Conservation (phyloP, 2,329 filamentous ascomycete genomes). For the Karstenula rhodostoma region DNA sequence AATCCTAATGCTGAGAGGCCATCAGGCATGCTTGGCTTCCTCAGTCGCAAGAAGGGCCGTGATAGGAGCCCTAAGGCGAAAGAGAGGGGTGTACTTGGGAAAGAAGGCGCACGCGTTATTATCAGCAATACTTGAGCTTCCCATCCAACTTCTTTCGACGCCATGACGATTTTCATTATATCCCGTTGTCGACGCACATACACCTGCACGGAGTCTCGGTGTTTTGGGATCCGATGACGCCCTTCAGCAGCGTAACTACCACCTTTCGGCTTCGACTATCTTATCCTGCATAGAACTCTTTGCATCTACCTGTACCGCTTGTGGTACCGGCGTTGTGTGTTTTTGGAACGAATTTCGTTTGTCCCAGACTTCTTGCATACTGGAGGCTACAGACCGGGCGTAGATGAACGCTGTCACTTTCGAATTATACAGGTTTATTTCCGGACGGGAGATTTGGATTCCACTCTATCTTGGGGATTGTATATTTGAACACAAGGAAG, state of each 20-base stretch:
- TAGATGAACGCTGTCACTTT: neutral
- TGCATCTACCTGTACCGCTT: conserved; percentile 16
- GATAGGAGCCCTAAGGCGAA: conserved; percentile 93
- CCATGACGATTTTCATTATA: conserved; percentile 41
- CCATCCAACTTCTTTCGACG: conserved; percentile 17
- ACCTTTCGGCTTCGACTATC: conserved; percentile 9
- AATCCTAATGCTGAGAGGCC: conserved; percentile 55
- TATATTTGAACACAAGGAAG: conserved; percentile 3
- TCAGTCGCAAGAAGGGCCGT: conserved; percentile 87
- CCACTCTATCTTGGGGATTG: conserved; percentile 5
- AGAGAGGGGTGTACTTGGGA: conserved; percentile 90
- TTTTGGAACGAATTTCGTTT: conserved; percentile 11
- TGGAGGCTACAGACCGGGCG: conserved; percentile 3
- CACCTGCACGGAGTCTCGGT: conserved; percentile 40
- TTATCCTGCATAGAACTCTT: conserved; percentile 22
- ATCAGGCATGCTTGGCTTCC: conserved; percentile 89
- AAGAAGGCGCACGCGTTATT: conserved; percentile 81
- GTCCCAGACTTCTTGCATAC: conserved; percentile 7
- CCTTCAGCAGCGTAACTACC: conserved; percentile 20
- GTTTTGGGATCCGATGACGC: conserved; percentile 31
- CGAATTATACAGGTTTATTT: neutral
- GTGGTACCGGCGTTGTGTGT: conserved; percentile 18
- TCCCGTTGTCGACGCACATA: conserved; percentile 29
- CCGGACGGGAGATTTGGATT: neutral
- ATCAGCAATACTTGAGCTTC: conserved; percentile 52